Conservation (phyloP, 2,329 filamentous ascomycete genomes). For the Phyllosticta citrichinensis region DNA sequence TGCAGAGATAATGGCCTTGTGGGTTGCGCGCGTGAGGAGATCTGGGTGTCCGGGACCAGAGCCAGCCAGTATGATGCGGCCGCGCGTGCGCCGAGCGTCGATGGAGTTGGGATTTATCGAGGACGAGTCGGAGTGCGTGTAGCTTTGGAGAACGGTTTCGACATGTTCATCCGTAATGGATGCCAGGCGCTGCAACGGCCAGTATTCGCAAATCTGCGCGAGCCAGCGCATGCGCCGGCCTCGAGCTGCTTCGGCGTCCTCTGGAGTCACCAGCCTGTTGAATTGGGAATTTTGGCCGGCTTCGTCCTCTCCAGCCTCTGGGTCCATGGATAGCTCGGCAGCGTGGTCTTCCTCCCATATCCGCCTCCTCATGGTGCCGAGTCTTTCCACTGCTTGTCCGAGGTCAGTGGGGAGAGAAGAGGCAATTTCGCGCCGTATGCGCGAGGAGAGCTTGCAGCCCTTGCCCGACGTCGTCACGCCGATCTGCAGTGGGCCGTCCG, state of each 20-base stretch:
- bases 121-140: constrained; percentile 37
- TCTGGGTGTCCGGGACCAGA: constrained; percentile 89
- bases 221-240: constrained; percentile 85
- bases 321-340: constrained; percentile 35
- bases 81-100: constrained; percentile 32
- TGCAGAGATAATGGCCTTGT: constrained; percentile 63
- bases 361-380: constrained; percentile 48
- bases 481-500: constrained; percentile 84
- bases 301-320: constrained; percentile 48
- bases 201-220: constrained; percentile 95
- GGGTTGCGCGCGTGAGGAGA: constrained; percentile 72
- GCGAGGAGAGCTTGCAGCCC: constrained; percentile 85
- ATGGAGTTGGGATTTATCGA: constrained; percentile 19
- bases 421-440: constrained; percentile 81
- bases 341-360: constrained; percentile 42
- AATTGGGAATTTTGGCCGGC: constrained; percentile 70
- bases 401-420: constrained; percentile 65
- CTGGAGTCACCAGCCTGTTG: constrained; percentile 69
- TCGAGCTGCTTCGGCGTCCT: constrained; percentile 63
- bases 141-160: constrained; percentile 63
- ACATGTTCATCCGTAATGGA: constrained; percentile 72
- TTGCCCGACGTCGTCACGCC: constrained; percentile 92
- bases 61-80: constrained; percentile 78
- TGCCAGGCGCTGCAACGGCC: constrained; percentile 77
- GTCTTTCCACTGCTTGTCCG: constrained; percentile 63